These are phyloP conservation scores for Lophium mytilinum DNA, from an alignment of 495 filamentous ascomycete species.

Conservation along the genomic window DNA sequence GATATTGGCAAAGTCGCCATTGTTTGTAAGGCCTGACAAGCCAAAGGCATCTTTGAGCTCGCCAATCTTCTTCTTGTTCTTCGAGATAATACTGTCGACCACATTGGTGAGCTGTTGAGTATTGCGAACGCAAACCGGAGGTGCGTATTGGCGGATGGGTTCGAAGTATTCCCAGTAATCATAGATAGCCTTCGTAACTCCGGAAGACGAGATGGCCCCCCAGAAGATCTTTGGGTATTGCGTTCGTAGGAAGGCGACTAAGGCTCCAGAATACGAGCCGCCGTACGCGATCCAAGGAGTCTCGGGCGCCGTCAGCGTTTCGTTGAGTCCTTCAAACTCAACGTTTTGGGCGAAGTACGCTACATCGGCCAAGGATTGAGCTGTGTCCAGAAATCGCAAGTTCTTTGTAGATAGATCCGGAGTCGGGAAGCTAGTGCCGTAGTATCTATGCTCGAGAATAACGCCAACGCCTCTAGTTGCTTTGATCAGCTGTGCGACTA, in stretches of 20 bases:
- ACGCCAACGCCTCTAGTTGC: conserved; percentile 63
- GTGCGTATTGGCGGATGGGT: conserved; percentile 51
- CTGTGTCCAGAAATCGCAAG: conserved; percentile 66
- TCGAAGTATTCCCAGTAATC: conserved; percentile 70
- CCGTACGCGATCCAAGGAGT: conserved; percentile 65
- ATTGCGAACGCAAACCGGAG: conserved; percentile 45
- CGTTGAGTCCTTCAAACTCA: conserved; percentile 55
- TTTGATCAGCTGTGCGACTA: conserved; percentile 52
- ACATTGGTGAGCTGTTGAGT: conserved; percentile 52
- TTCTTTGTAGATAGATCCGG: conserved; percentile 46
- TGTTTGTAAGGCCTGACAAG: conserved; percentile 47
- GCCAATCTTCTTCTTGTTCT: conserved; percentile 36
- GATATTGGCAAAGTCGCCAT: conserved; percentile 53
- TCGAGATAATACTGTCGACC: conserved; percentile 58
- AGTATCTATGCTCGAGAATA: conserved; percentile 52
- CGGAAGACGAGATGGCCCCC: conserved; percentile 63
- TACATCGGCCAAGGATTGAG: conserved; percentile 64
- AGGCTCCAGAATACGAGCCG: conserved; percentile 65
- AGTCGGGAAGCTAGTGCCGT: conserved; percentile 18
- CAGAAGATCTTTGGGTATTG: conserved; percentile 62
- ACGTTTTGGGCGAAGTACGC: conserved; percentile 64
- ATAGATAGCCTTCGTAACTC: conserved; percentile 60
- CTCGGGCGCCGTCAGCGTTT: conserved; percentile 48
- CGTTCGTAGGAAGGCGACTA: conserved; percentile 61
- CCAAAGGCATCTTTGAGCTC: conserved; percentile 56